Base-by-base conservation (phyloP, 371 early-diverging fungal species). In the Apophysomyces ossiformis region DNA sequence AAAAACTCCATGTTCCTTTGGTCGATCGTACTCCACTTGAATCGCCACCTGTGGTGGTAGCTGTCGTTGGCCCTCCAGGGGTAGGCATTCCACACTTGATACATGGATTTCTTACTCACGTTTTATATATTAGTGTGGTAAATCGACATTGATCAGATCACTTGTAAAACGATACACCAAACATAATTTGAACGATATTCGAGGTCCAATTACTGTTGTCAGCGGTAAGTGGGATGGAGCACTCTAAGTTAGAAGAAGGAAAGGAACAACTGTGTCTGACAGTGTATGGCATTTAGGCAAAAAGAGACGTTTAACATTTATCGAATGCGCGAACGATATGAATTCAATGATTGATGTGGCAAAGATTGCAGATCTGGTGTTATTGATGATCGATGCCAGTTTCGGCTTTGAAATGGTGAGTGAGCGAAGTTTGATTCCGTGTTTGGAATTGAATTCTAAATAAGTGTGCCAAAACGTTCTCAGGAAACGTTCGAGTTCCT, bases 401-500 rank as follows among this genome's bases (percentile, higher is more conserved):
- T 98, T 93, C 75, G 99, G 99, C 36, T 94, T 99, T 78, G 99
- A 99, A 79, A 99, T 98, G 98, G 88, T 89, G 71, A 71, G 66
- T 44, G 11, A 57, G 5, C 15, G 16, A 57, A 38, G 21, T 0
- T 35, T 2, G 32, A 21, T 58, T 36, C 39, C 1, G 9, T 41
- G 46, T 26, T 26, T 26, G 2, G 32, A 26, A 26, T 26, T 26
- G 32, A 26, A 26, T 26, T 3, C 32, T 26, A 26, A 26, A 1
- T 26, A 26, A 26, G 32, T 26, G 32, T 37, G 21, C 43, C 35
- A 13, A 21, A 57, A 37, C 54, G n/a, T 45, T 39, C 3, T 26
- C 69, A 86, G 86, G 99, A 99, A 88, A 99, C 99, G 0, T 99
- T 99, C 72, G 99, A 99, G 86, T 98, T 97, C 78, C 83, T 99